A percentile compares a stretch with the other conserved stretches of the same genome.
These are phyloP conservation scores for Collybia sordida DNA, from an alignment of 768 basidiomycete species.

Conservation along the genomic window DNA sequence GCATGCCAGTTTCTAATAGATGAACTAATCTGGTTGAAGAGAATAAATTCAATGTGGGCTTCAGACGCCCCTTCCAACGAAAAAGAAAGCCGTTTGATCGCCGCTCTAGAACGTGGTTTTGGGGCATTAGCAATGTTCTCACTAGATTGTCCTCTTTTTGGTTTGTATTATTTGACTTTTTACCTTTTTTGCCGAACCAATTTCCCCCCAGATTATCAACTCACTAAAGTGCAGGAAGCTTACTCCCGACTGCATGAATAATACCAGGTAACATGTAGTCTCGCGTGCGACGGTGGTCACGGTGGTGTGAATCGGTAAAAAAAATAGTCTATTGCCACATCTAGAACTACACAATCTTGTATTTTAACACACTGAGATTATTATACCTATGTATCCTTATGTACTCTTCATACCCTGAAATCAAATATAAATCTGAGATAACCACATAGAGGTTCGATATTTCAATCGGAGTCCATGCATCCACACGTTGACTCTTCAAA, in stretches of 20 bases:
- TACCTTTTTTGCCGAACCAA: neutral
- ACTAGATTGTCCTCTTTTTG: conserved; percentile 39
- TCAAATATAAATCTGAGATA: no score
- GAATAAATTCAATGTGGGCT: conserved; percentile 27
- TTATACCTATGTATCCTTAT: no score
- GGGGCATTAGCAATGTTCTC: conserved; percentile 40
- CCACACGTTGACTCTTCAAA: no score
- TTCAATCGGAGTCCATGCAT: no score
- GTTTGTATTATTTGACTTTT: conserved; percentile 27
- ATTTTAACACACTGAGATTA: no score
- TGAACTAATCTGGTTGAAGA: conserved; percentile 38
- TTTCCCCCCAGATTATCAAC: conserved; percentile 36
- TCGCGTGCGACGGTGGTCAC: no score
- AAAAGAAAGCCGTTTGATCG: conserved; percentile 37
- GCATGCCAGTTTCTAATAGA: conserved; percentile 43
- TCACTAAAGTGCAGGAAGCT: conserved; percentile 42
- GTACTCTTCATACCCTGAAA: no score
- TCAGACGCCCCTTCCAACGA: conserved; percentile 15
- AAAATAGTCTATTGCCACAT: no score
- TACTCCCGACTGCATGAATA: conserved; percentile 17
- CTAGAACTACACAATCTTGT: no score
- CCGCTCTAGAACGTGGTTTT: conserved; percentile 34
- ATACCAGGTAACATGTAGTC: neutral
- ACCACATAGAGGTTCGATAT: no score
- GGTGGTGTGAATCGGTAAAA: no score